A percentile compares a stretch with the other conserved stretches of the same genome.
phyloP scores from a whole-genome alignment of 2,329 filamentous ascomycete genomes.

The Pseudophaeomoniella oleicola region DNA sequence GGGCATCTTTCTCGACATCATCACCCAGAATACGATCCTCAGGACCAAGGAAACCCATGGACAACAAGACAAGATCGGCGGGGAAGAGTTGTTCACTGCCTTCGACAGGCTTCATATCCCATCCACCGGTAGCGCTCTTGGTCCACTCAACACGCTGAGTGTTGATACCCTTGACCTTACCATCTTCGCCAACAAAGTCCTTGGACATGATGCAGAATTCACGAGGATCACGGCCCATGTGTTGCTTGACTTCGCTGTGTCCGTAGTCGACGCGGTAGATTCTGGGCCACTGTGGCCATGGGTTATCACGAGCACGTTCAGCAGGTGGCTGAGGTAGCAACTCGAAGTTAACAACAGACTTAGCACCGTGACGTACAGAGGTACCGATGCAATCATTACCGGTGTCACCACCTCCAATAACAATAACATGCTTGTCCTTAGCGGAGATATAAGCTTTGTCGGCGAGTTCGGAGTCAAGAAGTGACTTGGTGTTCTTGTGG shows the following conservation, averaged over 20 bases:
- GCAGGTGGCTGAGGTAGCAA: slow-evolving; percentile 81
- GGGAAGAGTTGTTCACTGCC: slow-evolving; percentile 93
- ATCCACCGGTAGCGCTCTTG: slow-evolving; percentile 72
- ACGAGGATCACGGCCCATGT: slow-evolving; percentile 89
- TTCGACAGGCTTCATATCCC: slow-evolving; percentile 98
- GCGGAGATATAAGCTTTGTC: slow-evolving; percentile 84
- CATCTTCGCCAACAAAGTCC: slow-evolving; percentile 86
- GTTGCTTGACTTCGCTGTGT: slow-evolving; percentile 87
- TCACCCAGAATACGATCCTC: slow-evolving; percentile 78
- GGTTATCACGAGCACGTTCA: slow-evolving; percentile 85
- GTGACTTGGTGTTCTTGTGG: slow-evolving; percentile 93
- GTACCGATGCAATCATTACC: slow-evolving; percentile 98
- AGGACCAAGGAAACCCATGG: slow-evolving; percentile 94
- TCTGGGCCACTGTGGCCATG: slow-evolving; percentile 96
- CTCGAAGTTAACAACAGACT: slow-evolving; percentile 94
- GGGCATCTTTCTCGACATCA: slow-evolving; percentile 77
- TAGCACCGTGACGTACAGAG: slow-evolving; percentile 86
- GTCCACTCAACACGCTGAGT: slow-evolving; percentile 94
- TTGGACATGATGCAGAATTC: slow-evolving; percentile 98
- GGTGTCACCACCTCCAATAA: slow-evolving; percentile 95
- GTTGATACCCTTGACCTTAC: slow-evolving; percentile 89
- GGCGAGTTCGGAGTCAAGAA: slow-evolving; percentile 76
- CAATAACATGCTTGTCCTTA: slow-evolving; percentile 89
- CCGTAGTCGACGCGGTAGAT: slow-evolving; percentile 98
- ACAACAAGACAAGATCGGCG: slow-evolving; percentile 81